phyloP scores from a whole-genome alignment of 1,284 basidiomycete genomes.

The Apiotrichum laibachii region DNA sequence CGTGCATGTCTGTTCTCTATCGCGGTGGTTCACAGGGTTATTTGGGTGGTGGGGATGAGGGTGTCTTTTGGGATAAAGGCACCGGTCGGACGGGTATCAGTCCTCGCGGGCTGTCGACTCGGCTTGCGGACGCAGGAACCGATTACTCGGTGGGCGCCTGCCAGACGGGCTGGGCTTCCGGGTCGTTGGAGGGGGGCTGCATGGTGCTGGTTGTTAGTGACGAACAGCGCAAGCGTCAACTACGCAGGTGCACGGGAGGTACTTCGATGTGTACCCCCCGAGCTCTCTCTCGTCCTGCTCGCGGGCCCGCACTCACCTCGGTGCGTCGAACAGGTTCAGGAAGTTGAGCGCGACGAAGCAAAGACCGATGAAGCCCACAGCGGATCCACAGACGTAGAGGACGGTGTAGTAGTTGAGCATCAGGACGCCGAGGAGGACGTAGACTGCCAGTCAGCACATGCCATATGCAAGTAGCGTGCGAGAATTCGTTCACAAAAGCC shows the following conservation, averaged over 20 bases:
- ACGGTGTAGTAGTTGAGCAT: slow-evolving; percentile 51
- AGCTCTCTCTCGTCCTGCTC: not conserved
- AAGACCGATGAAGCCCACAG: slow-evolving; percentile 44
- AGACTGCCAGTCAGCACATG: slow-evolving; percentile 33
- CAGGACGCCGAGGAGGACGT: slow-evolving; percentile 49
- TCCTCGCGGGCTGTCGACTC: no score
- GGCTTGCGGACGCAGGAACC: no score
- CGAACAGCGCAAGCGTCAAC: not conserved
- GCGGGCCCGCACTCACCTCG: slow-evolving; percentile 38
- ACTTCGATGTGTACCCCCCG: not conserved
- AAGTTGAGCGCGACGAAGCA: slow-evolving; percentile 48
- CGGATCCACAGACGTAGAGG: slow-evolving; percentile 47
- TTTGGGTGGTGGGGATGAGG: no score
- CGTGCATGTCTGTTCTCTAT: no score
- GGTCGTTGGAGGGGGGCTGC: slow-evolving; percentile 33
- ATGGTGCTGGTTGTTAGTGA: slow-evolving; percentile 30
- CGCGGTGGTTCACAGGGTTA: no score
- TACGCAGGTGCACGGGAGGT: not conserved
- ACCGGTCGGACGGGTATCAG: no score
- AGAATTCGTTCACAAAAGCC: not conserved
- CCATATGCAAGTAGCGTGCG: not conserved
- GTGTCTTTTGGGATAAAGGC: no score
- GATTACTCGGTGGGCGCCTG: slow-evolving; percentile 36
- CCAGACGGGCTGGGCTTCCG: slow-evolving; percentile 42
- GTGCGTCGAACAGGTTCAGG: slow-evolving; percentile 44